Base-by-base conservation (phyloP, 768 basidiomycete species). In the Termitomyces eurrhizus region DNA sequence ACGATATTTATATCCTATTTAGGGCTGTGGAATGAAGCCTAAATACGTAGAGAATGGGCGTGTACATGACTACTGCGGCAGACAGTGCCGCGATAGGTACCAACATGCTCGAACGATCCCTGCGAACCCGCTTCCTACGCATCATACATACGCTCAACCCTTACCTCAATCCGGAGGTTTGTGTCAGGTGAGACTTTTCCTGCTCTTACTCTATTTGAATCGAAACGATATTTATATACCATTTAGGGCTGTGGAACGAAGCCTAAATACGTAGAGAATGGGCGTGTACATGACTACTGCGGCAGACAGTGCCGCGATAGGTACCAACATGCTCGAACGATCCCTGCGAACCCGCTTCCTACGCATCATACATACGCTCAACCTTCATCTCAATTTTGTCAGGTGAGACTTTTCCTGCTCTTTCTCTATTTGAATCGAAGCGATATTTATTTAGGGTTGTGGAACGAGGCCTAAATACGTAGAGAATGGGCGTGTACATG, bases 11-110 rank as follows among this genome's bases (percentile, higher is more conserved):
- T 55, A 8, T 26, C 18, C 13, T 7, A 5, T 7, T 21, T 33
- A 60, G 59, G 59, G 45, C 4, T 60, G 59, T 16, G 59, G 59
- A 14, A 29, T 7, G 29, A 53, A 42, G 21, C 59, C 53, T 46
- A 37, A 29, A 33, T 60, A 44, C 52, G 37, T 54, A 14, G 52
- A 54, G 29, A 24, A 21, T 21, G 21, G 21, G 21, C 21, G 21
- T 21, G 21, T 21, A 21, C 21, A 21, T 21, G 21, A 21, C 21
- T 21, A 21, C 21, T 21, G 21, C 21, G 21, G 21, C 21, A 21
- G 21, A 21, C 21, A 21, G 21, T 21, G 21, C 21, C 21, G 21
- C 21, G 21, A 21, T 21, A 21, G 21, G 21, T 21, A 21, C 21
- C 21, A 21, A 21, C 21, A 21, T 21, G 21, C 21, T 21, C 21